These are phyloP conservation scores for Erodium texanum DNA, from an alignment of 441 rosid species.

Conservation along the genomic window DNA sequence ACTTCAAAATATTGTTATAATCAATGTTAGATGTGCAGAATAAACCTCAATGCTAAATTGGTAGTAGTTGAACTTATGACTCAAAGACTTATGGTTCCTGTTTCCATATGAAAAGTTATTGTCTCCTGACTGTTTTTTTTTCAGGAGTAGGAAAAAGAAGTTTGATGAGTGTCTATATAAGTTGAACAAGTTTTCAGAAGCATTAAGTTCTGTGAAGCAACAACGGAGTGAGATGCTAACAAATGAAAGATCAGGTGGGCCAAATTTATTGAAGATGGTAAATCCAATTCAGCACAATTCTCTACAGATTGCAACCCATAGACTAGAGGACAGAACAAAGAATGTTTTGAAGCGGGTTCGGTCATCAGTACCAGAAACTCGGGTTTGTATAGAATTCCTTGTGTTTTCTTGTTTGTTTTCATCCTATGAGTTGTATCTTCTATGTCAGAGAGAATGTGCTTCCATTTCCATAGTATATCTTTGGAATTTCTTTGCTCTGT, in stretches of 20 bases:
- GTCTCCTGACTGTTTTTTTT: conserved; percentile 18
- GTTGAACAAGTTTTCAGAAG: conserved; percentile 31
- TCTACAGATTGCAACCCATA: conserved; percentile 35
- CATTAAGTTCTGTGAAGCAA: conserved; percentile 34
- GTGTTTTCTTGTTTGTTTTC: conserved; percentile 2
- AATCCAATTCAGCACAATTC: conserved; percentile 34
- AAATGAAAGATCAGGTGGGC: conserved; percentile 36
- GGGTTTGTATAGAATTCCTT: conserved; percentile 34
- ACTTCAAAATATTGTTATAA: background rate
- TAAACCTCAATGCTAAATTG: conserved; percentile 1
- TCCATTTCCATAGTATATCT: background rate
- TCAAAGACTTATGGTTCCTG: background rate
- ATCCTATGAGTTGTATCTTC: background rate
- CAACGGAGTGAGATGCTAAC: conserved; percentile 32
- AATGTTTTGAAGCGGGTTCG: conserved; percentile 45
- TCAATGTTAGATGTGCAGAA: background rate
- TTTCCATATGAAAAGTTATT: background rate
- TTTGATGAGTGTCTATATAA: conserved; percentile 32
- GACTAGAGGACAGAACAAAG: conserved; percentile 47
- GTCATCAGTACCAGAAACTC: conserved; percentile 41
- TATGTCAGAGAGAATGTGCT: background rate
- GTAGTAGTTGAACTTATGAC: background rate
- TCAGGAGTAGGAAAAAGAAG: conserved; percentile 39
- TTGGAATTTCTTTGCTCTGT: background rate
- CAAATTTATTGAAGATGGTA: conserved; percentile 33